Evolutionary conservation across 1,139 yeast genomes (phyloP).

Genomic region (Wickerhamomyces sp.): DNA sequence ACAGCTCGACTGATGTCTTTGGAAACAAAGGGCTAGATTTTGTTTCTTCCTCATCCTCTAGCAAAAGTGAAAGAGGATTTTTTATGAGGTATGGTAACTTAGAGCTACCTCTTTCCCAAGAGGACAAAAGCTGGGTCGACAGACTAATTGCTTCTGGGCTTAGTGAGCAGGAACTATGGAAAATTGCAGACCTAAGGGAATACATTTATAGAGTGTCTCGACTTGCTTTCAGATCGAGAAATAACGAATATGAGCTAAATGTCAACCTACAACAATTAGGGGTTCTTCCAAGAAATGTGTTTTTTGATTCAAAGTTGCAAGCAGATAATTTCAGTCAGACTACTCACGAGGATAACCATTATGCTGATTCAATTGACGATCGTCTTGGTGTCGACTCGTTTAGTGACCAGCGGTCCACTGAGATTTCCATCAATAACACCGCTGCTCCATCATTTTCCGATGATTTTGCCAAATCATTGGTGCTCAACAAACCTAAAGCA

Average conservation of each 20-base stretch:
- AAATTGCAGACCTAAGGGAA: slow-evolving; percentile 62
- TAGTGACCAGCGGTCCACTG: slow-evolving; percentile 16
- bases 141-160: slow-evolving; percentile 69
- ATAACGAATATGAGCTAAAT: slow-evolving; percentile 11
- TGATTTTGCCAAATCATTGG: slow-evolving; percentile 27
- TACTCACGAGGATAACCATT: slow-evolving; percentile 13
- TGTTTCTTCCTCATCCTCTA: slow-evolving; percentile 30
- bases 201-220: slow-evolving; percentile 60
- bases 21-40: slow-evolving; percentile 39
- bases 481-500: slow-evolving; percentile 30
- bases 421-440: slow-evolving; percentile 3
- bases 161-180: slow-evolving; percentile 75
- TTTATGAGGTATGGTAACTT: slow-evolving; percentile 32
- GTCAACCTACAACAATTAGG: slow-evolving; percentile 31
- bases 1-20: slow-evolving; percentile 35
- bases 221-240: slow-evolving; percentile 12
- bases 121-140: slow-evolving; percentile 74
- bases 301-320: slow-evolving; percentile 55
- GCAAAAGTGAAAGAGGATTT: slow-evolving; percentile 26
- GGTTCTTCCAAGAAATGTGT: slow-evolving; percentile 58
- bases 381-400: slow-evolving; percentile 11
- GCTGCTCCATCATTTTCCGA: slow-evolving; percentile 5
- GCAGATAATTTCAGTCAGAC: slow-evolving; percentile 34
- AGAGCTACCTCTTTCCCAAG: slow-evolving; percentile 40
- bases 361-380: slow-evolving; percentile 16